A percentile compares a stretch with the other conserved stretches of the same genome.
Evolutionary conservation across 257 asterid species (phyloP).

Genomic region (Scutellaria minor): DNA sequence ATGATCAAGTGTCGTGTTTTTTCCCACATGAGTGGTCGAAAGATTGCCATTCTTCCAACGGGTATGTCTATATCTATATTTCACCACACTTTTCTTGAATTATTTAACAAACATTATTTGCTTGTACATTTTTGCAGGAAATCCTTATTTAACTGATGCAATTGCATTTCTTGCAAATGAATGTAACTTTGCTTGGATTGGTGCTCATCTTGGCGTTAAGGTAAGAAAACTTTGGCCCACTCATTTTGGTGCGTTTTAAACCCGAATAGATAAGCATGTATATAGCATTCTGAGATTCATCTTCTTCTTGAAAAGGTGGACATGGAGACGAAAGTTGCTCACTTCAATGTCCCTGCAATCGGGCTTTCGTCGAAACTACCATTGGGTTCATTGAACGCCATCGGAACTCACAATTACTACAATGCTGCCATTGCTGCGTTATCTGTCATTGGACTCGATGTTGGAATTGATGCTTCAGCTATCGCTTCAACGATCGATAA

Average conservation of each 20-base stretch:
- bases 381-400: slow-evolving; percentile 41
- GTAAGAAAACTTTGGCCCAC: slow-evolving; percentile 27
- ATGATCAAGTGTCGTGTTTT: slow-evolving; percentile 42
- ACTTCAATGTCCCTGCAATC: slow-evolving; percentile 36
- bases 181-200: slow-evolving; percentile 45
- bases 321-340: slow-evolving; percentile 41
- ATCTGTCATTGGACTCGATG: slow-evolving; percentile 40
- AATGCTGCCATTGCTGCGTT: slow-evolving; percentile 50
- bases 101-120: slow-evolving; percentile 11
- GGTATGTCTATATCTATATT: slow-evolving; percentile 23
- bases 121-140: slow-evolving; percentile 32
- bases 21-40: slow-evolving; percentile 41
- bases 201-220: slow-evolving; percentile 42
- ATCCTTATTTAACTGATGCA: slow-evolving; percentile 42
- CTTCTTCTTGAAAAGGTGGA: slow-evolving; percentile 33
- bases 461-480: slow-evolving; percentile 39
- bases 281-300: neutral
- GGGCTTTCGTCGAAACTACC: slow-evolving; percentile 31
- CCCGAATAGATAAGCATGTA: no score
- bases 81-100: neutral
- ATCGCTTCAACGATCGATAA: slow-evolving; percentile 38
- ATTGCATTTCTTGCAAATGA: slow-evolving; percentile 30
- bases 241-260: no score
- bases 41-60: slow-evolving; percentile 47
- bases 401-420: slow-evolving; percentile 46